Evolutionary conservation across 2,329 filamentous ascomycete genomes (phyloP).

Genomic region (Hypoxylon sp.): DNA sequence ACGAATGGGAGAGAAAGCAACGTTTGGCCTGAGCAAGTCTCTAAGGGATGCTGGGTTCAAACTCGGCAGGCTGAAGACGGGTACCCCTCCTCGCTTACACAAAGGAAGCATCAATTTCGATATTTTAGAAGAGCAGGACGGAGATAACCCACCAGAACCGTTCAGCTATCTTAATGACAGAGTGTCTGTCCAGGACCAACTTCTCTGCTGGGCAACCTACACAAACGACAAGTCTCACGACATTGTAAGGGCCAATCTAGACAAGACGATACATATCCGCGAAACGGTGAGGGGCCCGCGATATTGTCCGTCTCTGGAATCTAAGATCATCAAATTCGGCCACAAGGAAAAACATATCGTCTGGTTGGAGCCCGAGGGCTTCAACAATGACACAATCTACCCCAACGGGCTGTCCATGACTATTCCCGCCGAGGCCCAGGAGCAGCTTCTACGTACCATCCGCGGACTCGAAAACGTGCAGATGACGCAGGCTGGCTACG

Average conservation of each 20-base stretch:
- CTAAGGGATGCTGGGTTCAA: slow-evolving; percentile 89
- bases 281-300: slow-evolving; percentile 94
- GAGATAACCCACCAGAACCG: slow-evolving; percentile 87
- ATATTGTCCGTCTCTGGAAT: slow-evolving; percentile 96
- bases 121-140: slow-evolving; percentile 78
- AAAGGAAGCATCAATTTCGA: slow-evolving; percentile 85
- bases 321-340: slow-evolving; percentile 90
- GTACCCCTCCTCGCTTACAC: slow-evolving; percentile 90
- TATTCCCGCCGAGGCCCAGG: slow-evolving; percentile 88
- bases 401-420: slow-evolving; percentile 99
- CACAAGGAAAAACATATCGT: slow-evolving; percentile 88
- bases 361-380: slow-evolving; percentile 97
- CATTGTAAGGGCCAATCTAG: slow-evolving; percentile 88
- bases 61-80: slow-evolving; percentile 92
- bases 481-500: slow-evolving; percentile 96
- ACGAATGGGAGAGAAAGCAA: slow-evolving; percentile 93
- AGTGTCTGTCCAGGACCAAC: slow-evolving; percentile 84
- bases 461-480: slow-evolving; percentile 88
- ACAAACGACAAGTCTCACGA: slow-evolving; percentile 88
- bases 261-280: slow-evolving; percentile 95
- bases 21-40: slow-evolving; percentile 92
- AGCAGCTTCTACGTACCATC: slow-evolving; percentile 87
- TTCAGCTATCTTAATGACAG: slow-evolving; percentile 91
- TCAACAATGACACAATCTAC: slow-evolving; percentile 90
- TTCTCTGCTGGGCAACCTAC: slow-evolving; percentile 88